Base-by-base conservation (phyloP, 164 flowering plant genomes). In the Vitis amurensis region DNA sequence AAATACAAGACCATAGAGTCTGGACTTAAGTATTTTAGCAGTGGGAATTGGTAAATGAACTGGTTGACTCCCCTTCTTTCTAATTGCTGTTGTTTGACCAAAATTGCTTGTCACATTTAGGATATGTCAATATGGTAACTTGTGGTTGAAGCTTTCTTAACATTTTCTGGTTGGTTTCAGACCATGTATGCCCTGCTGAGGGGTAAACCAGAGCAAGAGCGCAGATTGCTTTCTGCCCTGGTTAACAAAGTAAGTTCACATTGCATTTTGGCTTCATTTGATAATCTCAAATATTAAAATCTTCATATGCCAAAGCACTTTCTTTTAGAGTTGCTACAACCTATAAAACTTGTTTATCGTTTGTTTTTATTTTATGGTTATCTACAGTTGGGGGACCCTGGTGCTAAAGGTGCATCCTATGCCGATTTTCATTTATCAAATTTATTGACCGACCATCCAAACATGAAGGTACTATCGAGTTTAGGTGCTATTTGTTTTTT, bases 321-420 rank as follows among this genome's bases (percentile, higher is more conserved):
- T 13, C 19, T 51, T 44, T 50, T 52, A 13, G 5, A 19, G n/a
- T 55, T 50, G 12, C 9, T 11, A 48, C n/a, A 2, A 8, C 3
- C 55, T 59, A 12, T 37, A 55, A 52, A 31, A 44, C 30, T 71
- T 71, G 15, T 53, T 31, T 44, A 1, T 59, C 59, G 37, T 16
- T 31, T 47, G 31, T 57, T 59, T 66, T 63, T 37, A 44, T 66
- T 50, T 56, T 76, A 62, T 65, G 9, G 30, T 76, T 67, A 11
- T 53, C 5, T 83, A 67, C 85, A 96, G 99, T 83, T 96, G 62
- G 99, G 99, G 37, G 99, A 96, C 88, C 99, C 99, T 68, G 90
- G 84, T 74, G 86, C 81, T 64, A 93, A 88, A 72, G 89, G 81
- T 72, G 97, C 98, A 71, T 96, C 98, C 3, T 85, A 84, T 83